Conservation (phyloP, 2,329 filamentous ascomycete species). For the Neurospora crassa region DNA sequence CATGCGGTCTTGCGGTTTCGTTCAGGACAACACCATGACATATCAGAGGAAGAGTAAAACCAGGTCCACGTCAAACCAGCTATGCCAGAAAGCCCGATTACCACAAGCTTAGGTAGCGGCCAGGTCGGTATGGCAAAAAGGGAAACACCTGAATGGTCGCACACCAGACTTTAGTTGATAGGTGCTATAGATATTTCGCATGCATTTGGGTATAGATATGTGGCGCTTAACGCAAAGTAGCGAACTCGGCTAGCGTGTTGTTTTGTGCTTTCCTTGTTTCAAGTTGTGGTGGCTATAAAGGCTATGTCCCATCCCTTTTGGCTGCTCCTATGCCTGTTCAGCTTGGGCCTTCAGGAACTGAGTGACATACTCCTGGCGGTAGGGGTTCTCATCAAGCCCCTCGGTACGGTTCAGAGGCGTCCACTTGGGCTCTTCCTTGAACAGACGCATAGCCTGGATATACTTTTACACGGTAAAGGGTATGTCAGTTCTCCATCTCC, state of each 20-base stretch:
- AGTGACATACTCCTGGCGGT: constrained; percentile 67
- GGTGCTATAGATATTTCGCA: neutral
- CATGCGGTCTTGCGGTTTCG: neutral
- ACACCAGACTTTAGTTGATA: neutral
- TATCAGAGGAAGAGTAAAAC: neutral
- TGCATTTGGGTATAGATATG: neutral
- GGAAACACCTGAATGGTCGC: neutral
- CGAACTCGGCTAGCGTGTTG: neutral
- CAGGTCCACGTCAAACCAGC: neutral
- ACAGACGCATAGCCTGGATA: constrained; percentile 89
- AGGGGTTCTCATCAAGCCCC: constrained; percentile 70
- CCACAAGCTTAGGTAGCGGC: neutral
- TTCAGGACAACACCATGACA: neutral
- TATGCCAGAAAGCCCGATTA: neutral
- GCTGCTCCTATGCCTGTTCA: neutral
- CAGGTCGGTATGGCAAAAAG: neutral
- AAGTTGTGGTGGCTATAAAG: neutral
- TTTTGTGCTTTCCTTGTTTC: neutral
- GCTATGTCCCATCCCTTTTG: neutral
- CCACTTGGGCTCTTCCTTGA: constrained; percentile 99
- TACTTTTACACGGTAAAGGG: constrained; percentile 39
- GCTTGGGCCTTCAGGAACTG: constrained; percentile 27
- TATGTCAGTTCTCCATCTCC: neutral
- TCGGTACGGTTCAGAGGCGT: constrained; percentile 75
- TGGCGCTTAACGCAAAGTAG: neutral